These are phyloP conservation scores for Aschersonia sp. DNA, from an alignment of 2,329 filamentous ascomycete genomes.

Conservation along the genomic window DNA sequence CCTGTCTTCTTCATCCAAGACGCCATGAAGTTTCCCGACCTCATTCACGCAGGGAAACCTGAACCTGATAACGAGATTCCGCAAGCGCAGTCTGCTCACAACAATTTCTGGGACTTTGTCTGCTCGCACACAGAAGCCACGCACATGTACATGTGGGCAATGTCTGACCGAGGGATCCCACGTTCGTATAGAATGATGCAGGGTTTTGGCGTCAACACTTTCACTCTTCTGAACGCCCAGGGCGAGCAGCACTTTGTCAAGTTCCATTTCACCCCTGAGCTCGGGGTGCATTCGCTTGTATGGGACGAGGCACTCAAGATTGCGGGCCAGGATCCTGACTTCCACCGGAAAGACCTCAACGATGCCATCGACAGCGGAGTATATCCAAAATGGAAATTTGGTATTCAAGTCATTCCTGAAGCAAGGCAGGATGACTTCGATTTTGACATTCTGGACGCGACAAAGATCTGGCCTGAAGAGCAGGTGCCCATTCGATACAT, in stretches of 20 bases:
- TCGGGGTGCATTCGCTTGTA: slow-evolving; percentile 63
- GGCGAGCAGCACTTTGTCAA: slow-evolving; percentile 63
- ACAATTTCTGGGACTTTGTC: slow-evolving; percentile 67
- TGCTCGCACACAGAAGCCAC: slow-evolving; percentile 51
- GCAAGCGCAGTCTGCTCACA: slow-evolving; percentile 56
- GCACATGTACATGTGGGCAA: slow-evolving; percentile 69
- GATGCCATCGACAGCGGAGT: slow-evolving; percentile 59
- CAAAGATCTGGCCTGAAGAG: slow-evolving; percentile 77
- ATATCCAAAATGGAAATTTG: slow-evolving; percentile 69
- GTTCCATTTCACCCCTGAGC: slow-evolving; percentile 60
- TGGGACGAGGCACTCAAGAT: slow-evolving; percentile 73
- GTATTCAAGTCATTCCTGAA: slow-evolving; percentile 65
- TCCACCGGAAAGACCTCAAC: slow-evolving; percentile 64
- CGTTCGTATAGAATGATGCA: slow-evolving; percentile 76
- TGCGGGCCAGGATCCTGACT: slow-evolving; percentile 62
- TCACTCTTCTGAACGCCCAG: slow-evolving; percentile 50
- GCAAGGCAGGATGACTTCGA: slow-evolving; percentile 62
- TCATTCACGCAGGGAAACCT: slow-evolving; percentile 45
- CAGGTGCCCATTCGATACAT: slow-evolving; percentile 62
- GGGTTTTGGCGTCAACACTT: slow-evolving; percentile 75
- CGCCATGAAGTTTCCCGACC: slow-evolving; percentile 58
- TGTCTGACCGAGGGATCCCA: slow-evolving; percentile 62
- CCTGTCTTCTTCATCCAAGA: slow-evolving; percentile 39
- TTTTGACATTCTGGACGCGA: slow-evolving; percentile 74
- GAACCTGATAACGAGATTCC: slow-evolving; percentile 47